phyloP scores from a whole-genome alignment of 371 early-diverging fungal species.

The Mucor irregularis region DNA sequence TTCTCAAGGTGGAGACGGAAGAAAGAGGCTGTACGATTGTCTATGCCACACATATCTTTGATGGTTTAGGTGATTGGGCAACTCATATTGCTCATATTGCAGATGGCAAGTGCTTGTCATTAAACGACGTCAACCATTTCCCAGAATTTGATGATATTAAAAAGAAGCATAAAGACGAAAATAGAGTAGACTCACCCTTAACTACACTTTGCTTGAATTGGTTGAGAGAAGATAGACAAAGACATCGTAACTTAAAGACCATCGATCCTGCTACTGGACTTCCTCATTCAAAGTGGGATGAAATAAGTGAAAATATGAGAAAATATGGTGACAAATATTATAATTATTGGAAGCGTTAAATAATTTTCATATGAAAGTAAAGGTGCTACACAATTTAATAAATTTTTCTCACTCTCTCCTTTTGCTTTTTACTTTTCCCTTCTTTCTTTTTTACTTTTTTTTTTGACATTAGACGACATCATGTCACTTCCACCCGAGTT shows the following conservation, averaged over 20 bases:
- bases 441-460: neutral
- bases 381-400: neutral
- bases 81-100: slow-evolving; percentile 75
- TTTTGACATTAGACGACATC: neutral
- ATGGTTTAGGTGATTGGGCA: slow-evolving; percentile 68
- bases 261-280: slow-evolving; percentile 40
- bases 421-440: neutral
- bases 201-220: slow-evolving; percentile 55
- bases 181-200: slow-evolving; percentile 62
- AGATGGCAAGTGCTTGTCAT: slow-evolving; percentile 52
- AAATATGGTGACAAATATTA: slow-evolving; percentile 68
- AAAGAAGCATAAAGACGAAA: slow-evolving; percentile 25
- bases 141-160: slow-evolving; percentile 51
- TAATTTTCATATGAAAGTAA: slow-evolving; percentile 24
- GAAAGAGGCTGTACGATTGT: slow-evolving; percentile 67
- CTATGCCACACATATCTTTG: slow-evolving; percentile 75
- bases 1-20: slow-evolving; percentile 65
- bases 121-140: slow-evolving; percentile 36
- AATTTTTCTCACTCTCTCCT: neutral
- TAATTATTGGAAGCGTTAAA: slow-evolving; percentile 40
- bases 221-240: slow-evolving; percentile 42
- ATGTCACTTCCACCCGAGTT: neutral
- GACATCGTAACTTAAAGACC: slow-evolving; percentile 18
- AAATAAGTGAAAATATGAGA: slow-evolving; percentile 72
- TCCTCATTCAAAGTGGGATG: slow-evolving; percentile 70